Percentiles rank a stretch among this genome's conserved stretches.
Evolutionary conservation across 768 basidiomycete species (phyloP).

Genomic region (Mycena metata): DNA sequence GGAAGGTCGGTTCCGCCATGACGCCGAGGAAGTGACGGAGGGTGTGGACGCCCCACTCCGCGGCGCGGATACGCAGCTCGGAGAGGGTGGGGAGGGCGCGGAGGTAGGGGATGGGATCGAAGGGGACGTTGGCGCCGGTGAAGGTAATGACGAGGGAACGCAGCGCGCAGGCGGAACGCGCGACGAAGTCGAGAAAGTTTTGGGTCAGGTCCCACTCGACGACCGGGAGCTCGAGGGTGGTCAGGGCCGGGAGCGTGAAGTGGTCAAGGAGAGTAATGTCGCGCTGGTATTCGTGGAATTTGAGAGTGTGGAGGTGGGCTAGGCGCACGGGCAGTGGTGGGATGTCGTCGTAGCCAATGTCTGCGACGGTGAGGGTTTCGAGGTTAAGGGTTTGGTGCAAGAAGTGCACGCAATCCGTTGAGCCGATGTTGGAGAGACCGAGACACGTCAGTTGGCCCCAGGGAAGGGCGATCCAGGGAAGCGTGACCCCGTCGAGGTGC

Average conservation of each 20-base stretch:
- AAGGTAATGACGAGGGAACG: too few species aligned
- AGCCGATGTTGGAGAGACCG: background rate
- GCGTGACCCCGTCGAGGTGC: background rate
- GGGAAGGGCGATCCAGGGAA: background rate
- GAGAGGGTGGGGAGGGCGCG: too few species aligned
- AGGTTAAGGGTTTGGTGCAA: background rate
- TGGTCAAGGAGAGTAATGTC: background rate
- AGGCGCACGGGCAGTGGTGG: background rate
- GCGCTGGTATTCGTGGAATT: background rate
- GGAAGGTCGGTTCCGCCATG: background rate
- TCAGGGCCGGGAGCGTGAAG: slow-evolving; percentile 2
- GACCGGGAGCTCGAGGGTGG: background rate
- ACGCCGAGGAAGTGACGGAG: background rate
- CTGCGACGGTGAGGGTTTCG: background rate
- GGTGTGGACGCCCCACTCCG: background rate
- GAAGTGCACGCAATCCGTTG: background rate
- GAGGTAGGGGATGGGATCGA: too few species aligned
- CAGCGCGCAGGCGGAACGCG: too few species aligned
- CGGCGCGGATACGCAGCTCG: too few species aligned
- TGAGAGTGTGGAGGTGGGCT: background rate
- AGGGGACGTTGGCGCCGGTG: too few species aligned
- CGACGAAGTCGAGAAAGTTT: too few species aligned
- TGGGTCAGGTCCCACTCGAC: background rate
- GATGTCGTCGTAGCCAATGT: background rate
- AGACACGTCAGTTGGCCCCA: background rate